phyloP scores from a whole-genome alignment of 495 filamentous ascomycete species.

The Neurospora hispaniola region DNA sequence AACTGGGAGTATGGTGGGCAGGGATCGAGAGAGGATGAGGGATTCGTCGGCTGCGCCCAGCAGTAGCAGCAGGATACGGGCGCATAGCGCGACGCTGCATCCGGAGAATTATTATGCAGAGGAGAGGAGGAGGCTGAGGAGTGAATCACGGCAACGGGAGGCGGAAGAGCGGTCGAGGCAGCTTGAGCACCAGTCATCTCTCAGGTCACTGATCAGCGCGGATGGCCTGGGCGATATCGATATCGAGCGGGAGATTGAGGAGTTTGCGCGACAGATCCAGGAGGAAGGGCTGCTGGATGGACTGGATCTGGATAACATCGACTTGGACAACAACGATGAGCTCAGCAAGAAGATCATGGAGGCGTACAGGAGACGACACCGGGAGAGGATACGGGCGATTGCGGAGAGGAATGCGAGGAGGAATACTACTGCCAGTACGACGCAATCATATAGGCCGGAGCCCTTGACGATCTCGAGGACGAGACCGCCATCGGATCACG shows the following conservation, averaged over 20 bases:
- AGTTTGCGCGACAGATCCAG: conserved; percentile 79
- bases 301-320: conserved; percentile 72
- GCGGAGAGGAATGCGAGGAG: conserved; percentile 22
- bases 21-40: conserved; percentile 16
- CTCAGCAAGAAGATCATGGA: conserved; percentile 81
- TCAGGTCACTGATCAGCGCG: conserved; percentile 69
- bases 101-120: conserved; percentile 17
- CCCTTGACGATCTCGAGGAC: conserved; percentile 9
- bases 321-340: conserved; percentile 68
- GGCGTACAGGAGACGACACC: conserved; percentile 65
- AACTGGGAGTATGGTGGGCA: neutral
- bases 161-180: conserved; percentile 33
- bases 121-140: conserved; percentile 26
- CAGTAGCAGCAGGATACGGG: neutral
- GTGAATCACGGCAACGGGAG: conserved; percentile 25
- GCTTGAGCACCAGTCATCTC: conserved; percentile 75
- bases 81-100: conserved; percentile 19
- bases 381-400: conserved; percentile 31
- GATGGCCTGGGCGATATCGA: conserved; percentile 63
- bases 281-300: conserved; percentile 81
- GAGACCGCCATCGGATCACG: conserved; percentile 19
- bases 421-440: conserved; percentile 21
- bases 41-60: neutral
- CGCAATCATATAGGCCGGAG: conserved; percentile 24
- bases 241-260: conserved; percentile 59